phyloP scores from a whole-genome alignment of 176 grass and related monocot genomes.

The Triticum monococcum region DNA sequence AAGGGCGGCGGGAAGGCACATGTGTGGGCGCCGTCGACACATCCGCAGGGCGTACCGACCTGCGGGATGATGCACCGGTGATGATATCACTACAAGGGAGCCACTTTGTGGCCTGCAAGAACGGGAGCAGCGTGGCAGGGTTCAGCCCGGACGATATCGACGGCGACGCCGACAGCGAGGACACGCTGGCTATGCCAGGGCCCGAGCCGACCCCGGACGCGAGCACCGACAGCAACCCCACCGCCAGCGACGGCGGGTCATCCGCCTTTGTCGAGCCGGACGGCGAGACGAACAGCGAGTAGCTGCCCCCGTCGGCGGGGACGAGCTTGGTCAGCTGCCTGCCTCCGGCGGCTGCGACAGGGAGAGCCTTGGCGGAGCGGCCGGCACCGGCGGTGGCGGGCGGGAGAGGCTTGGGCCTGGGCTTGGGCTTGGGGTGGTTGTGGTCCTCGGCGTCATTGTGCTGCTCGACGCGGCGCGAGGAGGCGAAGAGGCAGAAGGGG shows the following conservation, averaged over 20 bases:
- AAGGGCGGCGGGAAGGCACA: background rate
- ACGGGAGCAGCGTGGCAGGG: constrained; percentile 69
- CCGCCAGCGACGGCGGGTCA: constrained; percentile 30
- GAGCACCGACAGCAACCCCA: constrained; percentile 58
- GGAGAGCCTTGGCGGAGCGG: background rate
- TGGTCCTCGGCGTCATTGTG: constrained; percentile 32
- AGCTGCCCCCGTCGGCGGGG: background rate
- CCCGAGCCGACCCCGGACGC: constrained; percentile 37
- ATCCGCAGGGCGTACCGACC: constrained; percentile 17
- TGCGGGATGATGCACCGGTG: constrained; percentile 16
- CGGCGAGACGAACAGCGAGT: constrained; percentile 28
- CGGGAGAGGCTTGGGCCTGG: constrained; percentile 26
- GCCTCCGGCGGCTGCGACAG: background rate
- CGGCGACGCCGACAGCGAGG: constrained; percentile 51
- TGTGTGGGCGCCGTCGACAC: background rate
- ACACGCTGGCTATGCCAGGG: constrained; percentile 13
- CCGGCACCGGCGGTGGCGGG: background rate
- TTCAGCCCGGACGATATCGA: constrained; percentile 62
- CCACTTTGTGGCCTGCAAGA: constrained; percentile 82
- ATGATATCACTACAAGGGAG: constrained; percentile 75
- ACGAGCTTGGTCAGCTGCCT: constrained; percentile 4
- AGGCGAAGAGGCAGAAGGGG: constrained; percentile 55
- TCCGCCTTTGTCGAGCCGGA: constrained; percentile 22
- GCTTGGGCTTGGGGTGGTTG: constrained; percentile 37
- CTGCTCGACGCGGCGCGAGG: constrained; percentile 32